phyloP scores from a whole-genome alignment of 768 basidiomycete genomes.

The Termitomyces sp. region DNA sequence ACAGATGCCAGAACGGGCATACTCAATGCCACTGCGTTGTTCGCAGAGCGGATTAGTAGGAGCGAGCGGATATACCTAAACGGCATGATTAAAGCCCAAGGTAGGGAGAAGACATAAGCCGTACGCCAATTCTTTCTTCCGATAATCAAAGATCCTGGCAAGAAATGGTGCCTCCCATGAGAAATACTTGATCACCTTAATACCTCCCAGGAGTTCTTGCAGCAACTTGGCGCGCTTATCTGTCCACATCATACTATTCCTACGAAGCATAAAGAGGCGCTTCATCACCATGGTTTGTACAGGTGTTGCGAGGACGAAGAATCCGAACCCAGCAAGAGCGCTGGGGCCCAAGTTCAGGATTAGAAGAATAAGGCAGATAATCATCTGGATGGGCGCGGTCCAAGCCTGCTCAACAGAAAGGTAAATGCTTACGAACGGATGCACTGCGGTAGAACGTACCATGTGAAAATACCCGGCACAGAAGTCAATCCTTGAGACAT shows the following conservation, averaged over 20 bases:
- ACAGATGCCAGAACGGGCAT: slow-evolving; percentile 81
- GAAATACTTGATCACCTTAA: slow-evolving; percentile 92
- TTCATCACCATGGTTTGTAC: slow-evolving; percentile 74
- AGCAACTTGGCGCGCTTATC: slow-evolving; percentile 87
- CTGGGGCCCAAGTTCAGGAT: slow-evolving; percentile 69
- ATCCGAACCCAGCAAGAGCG: slow-evolving; percentile 49
- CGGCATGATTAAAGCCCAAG: background rate
- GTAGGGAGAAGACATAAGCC: slow-evolving; percentile 10
- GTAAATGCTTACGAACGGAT: background rate
- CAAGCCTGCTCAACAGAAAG: slow-evolving; percentile 39
- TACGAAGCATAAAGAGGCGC: slow-evolving; percentile 61
- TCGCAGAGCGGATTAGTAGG: slow-evolving; percentile 60
- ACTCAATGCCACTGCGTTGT: slow-evolving; percentile 66
- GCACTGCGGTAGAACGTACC: slow-evolving; percentile 21
- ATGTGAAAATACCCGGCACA: slow-evolving; percentile 79
- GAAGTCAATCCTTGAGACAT: slow-evolving; percentile 90
- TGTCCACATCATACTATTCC: slow-evolving; percentile 82
- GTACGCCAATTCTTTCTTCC: slow-evolving; percentile 68
- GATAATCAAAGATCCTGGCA: slow-evolving; percentile 63
- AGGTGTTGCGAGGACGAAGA: slow-evolving; percentile 70
- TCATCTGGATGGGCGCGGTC: slow-evolving; percentile 74
- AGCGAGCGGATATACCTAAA: slow-evolving; percentile 62
- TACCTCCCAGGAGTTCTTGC: slow-evolving; percentile 85
- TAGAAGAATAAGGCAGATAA: slow-evolving; percentile 72
- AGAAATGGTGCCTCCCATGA: slow-evolving; percentile 86